These are phyloP conservation scores for Pochonia chlamydosporia DNA, from an alignment of 2,329 filamentous ascomycete species.

Conservation along the genomic window DNA sequence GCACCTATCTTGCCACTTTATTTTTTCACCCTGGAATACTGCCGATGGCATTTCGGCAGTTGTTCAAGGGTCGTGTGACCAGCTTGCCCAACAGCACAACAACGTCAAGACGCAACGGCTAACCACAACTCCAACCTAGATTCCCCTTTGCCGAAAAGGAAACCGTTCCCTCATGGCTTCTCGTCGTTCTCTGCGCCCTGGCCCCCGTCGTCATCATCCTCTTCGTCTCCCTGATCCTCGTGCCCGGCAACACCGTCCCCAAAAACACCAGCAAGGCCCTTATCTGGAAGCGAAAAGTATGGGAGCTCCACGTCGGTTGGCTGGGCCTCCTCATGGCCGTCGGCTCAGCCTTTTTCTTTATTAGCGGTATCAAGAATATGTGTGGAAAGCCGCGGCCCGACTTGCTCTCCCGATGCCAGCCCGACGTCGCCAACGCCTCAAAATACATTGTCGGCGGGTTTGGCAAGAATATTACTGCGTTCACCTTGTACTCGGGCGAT, in stretches of 20 bases:
- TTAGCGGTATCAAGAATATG: conserved; percentile 77
- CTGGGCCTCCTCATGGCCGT: conserved; percentile 73
- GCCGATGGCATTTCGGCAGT: not conserved
- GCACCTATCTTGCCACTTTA: not conserved
- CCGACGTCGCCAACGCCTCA: conserved; percentile 60
- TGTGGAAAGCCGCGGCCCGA: conserved; percentile 72
- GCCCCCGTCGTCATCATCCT: conserved; percentile 64
- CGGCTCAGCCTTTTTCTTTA: conserved; percentile 70
- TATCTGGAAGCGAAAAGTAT: conserved; percentile 76
- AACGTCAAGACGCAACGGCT: not conserved
- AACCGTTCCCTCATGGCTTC: conserved; percentile 61
- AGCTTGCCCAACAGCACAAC: not conserved
- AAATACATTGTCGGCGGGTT: conserved; percentile 60
- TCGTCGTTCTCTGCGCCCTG: conserved; percentile 58
- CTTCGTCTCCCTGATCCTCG: conserved; percentile 60
- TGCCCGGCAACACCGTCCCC: conserved; percentile 66
- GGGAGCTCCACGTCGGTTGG: conserved; percentile 85
- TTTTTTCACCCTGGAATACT: not conserved
- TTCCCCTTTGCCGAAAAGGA: conserved; percentile 68
- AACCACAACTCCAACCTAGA: conserved; percentile 32
- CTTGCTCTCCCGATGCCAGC: conserved; percentile 71
- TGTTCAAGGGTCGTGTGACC: too few relatives aligned
- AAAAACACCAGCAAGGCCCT: conserved; percentile 55
- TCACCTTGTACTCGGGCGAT: conserved; percentile 64
- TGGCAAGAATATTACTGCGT: conserved; percentile 40